Evolutionary conservation across 345 rosid genomes (phyloP).

Genomic region (Rhodamnia rubescens): DNA sequence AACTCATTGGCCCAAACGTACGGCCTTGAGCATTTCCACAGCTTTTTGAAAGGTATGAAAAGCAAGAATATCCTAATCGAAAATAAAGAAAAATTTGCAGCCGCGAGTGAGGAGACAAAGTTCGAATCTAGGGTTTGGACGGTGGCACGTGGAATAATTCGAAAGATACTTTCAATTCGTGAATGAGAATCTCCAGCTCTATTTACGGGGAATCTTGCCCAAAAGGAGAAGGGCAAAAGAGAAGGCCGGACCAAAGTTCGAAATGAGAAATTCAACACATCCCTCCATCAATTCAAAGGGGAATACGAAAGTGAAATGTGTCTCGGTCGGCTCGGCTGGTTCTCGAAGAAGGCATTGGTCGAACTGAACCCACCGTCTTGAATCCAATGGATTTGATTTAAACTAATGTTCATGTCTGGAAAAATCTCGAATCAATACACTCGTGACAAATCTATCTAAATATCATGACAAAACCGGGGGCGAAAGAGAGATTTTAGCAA

Average conservation of each 20-base stretch:
- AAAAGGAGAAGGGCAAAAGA: not conserved
- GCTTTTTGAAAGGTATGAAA: not conserved
- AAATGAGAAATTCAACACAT: not conserved
- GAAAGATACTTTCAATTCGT: not conserved
- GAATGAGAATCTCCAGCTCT: not conserved
- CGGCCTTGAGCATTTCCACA: not conserved
- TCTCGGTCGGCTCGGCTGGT: not conserved
- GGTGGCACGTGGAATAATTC: not conserved
- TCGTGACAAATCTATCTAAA: not conserved
- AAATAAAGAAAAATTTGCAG: not conserved
- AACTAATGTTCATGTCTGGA: accelerated
- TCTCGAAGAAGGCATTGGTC: not conserved
- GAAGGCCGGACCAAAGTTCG: not conserved
- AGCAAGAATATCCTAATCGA: not conserved
- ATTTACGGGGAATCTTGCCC: not conserved
- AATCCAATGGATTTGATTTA: not conserved
- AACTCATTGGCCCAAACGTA: not conserved
- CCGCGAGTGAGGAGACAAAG: not conserved
- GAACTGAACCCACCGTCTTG: not conserved
- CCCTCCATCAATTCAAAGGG: not conserved
- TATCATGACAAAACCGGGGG: not conserved
- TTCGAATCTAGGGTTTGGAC: not conserved
- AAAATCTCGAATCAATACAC: not conserved
- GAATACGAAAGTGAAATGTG: not conserved
- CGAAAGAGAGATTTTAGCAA: not conserved